Evolutionary conservation across 2,329 filamentous ascomycete species (phyloP).

Genomic region (Plenodomus biglobosus): DNA sequence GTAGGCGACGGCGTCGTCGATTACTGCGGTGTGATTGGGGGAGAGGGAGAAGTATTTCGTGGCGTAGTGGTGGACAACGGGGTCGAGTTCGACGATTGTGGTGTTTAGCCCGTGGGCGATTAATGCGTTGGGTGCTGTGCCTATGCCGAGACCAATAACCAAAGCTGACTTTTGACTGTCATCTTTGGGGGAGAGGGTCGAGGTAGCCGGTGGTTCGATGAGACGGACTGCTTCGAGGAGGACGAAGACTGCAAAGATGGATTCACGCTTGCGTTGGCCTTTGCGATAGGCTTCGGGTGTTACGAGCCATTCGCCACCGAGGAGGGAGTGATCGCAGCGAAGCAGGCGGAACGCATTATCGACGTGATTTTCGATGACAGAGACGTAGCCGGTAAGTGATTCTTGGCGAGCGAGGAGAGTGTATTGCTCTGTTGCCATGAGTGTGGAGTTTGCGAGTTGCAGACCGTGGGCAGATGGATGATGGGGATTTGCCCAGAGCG

Average conservation of each 20-base stretch:
- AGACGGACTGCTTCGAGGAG: constrained; percentile 92
- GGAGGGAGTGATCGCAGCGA: constrained; percentile 89
- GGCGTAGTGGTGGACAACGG: constrained; percentile 82
- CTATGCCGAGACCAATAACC: constrained; percentile 89
- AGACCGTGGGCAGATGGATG: constrained; percentile 64
- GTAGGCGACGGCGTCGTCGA: constrained; percentile 79
- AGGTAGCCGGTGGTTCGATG: constrained; percentile 53
- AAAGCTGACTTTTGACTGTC: constrained; percentile 76
- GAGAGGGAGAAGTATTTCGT: constrained; percentile 79
- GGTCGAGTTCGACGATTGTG: constrained; percentile 93
- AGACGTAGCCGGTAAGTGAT: constrained; percentile 88
- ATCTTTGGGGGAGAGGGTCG: constrained; percentile 35
- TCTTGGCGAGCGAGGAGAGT: constrained; percentile 78
- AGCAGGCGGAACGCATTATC: constrained; percentile 74
- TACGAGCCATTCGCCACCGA: constrained; percentile 87
- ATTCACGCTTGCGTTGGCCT: constrained; percentile 66
- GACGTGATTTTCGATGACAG: constrained; percentile 73
- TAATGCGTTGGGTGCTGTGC: constrained; percentile 84
- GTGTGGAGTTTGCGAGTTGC: constrained; percentile 63
- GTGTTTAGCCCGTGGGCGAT: constrained; percentile 88
- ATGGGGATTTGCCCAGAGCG: constrained; percentile 73
- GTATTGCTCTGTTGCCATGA: constrained; percentile 66
- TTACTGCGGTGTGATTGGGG: constrained; percentile 73
- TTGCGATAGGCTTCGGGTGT: constrained; percentile 45
- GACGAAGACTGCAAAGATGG: constrained; percentile 93